Conservation (phyloP, 2,329 filamentous ascomycete genomes). For the Remersonia thermophila region DNA sequence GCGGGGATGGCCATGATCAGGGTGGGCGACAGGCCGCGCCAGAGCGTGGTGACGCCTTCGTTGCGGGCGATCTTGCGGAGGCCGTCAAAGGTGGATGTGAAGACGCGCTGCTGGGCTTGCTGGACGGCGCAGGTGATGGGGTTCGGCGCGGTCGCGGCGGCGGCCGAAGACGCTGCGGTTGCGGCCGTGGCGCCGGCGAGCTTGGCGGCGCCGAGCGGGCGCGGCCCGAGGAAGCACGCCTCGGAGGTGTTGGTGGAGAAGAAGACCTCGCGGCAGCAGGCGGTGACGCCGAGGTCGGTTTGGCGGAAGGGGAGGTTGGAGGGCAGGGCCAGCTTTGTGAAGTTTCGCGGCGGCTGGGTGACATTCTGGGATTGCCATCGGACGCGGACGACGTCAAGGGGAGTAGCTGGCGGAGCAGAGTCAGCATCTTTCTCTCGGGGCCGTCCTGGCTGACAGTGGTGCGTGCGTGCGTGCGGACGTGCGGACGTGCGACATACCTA, state of each 20-base stretch:
- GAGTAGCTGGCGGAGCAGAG: conserved; percentile 49
- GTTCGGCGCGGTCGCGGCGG: background rate
- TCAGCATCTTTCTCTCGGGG: conserved; percentile 6
- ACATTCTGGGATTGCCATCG: conserved; percentile 75
- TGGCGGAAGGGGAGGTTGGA: conserved; percentile 57
- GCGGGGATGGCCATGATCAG: conserved; percentile 86
- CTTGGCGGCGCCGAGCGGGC: conserved; percentile 31
- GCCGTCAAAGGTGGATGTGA: conserved; percentile 85
- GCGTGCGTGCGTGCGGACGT: no score
- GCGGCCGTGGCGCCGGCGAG: conserved; percentile 25
- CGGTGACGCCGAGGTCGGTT: conserved; percentile 75
- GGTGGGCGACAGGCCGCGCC: conserved; percentile 89
- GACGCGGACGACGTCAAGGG: conserved; percentile 91
- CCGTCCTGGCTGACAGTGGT: background rate
- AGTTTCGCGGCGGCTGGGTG: conserved; percentile 28
- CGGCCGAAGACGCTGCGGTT: background rate
- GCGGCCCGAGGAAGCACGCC: conserved; percentile 62
- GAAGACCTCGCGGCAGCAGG: conserved; percentile 94
- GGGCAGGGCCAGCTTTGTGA: conserved; percentile 43
- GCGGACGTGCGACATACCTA: conserved; percentile 64
- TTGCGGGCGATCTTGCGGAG: conserved; percentile 89
- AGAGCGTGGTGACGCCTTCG: conserved; percentile 75
- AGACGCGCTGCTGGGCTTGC: conserved; percentile 69
- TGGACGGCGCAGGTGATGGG: conserved; percentile 67
- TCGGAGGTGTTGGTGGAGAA: conserved; percentile 81